These are phyloP conservation scores for Aspergillus bertholletiae DNA, from an alignment of 495 filamentous ascomycete species.

Conservation along the genomic window DNA sequence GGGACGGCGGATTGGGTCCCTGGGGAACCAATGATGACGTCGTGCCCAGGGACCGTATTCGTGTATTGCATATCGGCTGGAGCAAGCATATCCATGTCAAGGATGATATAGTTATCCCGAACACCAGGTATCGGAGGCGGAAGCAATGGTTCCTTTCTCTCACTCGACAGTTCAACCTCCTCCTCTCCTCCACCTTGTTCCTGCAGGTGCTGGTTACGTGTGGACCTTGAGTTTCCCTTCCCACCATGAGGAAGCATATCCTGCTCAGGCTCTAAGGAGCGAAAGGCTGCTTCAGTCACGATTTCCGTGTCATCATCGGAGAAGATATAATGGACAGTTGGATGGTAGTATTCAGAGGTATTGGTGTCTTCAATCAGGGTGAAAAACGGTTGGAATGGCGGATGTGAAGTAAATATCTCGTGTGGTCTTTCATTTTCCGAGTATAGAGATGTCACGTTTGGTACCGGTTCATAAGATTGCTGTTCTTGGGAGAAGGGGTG, in stretches of 20 bases:
- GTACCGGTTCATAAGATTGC: conserved; percentile 1
- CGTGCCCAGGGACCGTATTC: not conserved
- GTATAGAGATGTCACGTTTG: conserved; percentile 6
- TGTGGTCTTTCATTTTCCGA: conserved; percentile 9
- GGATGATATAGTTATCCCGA: conserved; percentile 39
- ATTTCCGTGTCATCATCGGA: conserved; percentile 68
- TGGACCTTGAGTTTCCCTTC: conserved; percentile 15
- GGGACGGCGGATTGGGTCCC: conserved; percentile 9
- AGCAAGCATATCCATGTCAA: conserved; percentile 36
- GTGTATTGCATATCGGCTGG: not conserved
- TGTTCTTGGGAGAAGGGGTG: conserved; percentile 11
- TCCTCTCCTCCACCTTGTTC: conserved; percentile 8
- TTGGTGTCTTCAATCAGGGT: conserved; percentile 48
- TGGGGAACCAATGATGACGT: not conserved
- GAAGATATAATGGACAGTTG: conserved; percentile 86
- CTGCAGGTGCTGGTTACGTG: conserved; percentile 9
- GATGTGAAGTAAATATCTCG: conserved; percentile 11
- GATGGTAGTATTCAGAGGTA: conserved; percentile 60
- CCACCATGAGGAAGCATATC: conserved; percentile 12
- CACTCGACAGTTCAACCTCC: conserved; percentile 6
- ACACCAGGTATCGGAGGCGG: conserved; percentile 40
- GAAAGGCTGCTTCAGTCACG: conserved; percentile 53
- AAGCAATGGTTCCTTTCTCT: conserved; percentile 27
- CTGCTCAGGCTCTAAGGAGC: conserved; percentile 35
- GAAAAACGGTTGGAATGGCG: conserved; percentile 49